Conservation (phyloP, 139 green algal species). For the Edaphochlamys debaryana region DNA sequence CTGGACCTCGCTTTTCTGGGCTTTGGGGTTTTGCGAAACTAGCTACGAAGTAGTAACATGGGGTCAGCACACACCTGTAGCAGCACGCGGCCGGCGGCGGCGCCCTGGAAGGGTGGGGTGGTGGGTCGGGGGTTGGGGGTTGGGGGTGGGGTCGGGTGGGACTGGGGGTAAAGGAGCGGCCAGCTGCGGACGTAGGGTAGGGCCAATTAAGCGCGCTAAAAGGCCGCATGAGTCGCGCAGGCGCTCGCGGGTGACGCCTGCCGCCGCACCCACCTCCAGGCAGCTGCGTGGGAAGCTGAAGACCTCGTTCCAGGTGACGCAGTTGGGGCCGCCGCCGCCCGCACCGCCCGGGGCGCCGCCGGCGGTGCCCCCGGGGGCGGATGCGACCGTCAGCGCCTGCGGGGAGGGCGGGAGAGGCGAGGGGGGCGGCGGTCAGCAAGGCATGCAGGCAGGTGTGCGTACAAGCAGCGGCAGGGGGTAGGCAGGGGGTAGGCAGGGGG, state of each 20-base stretch:
- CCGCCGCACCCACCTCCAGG: conserved; percentile 25
- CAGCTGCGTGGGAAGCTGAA: conserved; percentile 23
- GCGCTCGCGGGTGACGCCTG: no score
- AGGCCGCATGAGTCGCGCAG: no score
- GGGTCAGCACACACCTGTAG: conserved; percentile 33
- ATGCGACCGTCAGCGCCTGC: neutral
- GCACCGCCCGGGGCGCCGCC: neutral
- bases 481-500: no score
- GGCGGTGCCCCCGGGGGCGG: neutral
- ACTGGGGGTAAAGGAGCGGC: no score
- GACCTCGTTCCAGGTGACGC: conserved; percentile 34
- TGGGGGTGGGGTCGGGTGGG: neutral
- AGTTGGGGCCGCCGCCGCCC: neutral
- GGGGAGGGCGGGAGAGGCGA: no score
- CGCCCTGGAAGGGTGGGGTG: neutral
- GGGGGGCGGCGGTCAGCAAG: neutral
- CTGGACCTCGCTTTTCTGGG: no score
- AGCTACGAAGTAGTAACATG: no score
- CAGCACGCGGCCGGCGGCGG: neutral
- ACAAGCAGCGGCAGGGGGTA: no score
- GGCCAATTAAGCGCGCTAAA: no score
- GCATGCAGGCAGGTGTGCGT: neutral
- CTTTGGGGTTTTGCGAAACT: no score
- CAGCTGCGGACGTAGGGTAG: no score
- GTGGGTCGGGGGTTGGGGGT: no score